Evolutionary conservation across 2,329 filamentous ascomycete species (phyloP).

Genomic region (Emmonsiellopsis sp.): DNA sequence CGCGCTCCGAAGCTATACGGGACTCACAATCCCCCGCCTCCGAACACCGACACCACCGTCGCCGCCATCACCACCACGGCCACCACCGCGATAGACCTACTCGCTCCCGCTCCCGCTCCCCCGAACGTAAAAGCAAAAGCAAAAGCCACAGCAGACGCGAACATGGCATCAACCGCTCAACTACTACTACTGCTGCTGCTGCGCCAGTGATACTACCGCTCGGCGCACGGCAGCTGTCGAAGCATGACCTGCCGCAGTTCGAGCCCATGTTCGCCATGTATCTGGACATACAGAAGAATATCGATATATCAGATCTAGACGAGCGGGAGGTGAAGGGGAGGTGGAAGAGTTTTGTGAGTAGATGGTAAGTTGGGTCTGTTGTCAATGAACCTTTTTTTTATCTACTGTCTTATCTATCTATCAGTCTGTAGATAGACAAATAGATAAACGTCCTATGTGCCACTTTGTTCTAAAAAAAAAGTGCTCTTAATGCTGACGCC

Average conservation of each 20-base stretch:
- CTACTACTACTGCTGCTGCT: not conserved
- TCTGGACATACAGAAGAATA: constrained; percentile 76
- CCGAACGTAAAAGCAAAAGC: constrained; percentile 2
- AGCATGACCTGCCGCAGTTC: constrained; percentile 58
- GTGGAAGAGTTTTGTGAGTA: constrained; percentile 87
- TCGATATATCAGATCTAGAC: constrained; percentile 58
- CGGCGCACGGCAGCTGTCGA: constrained; percentile 56
- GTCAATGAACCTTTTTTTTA: constrained; percentile 2
- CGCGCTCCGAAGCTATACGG: constrained; percentile 24
- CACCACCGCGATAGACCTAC: constrained; percentile 23
- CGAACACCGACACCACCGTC: constrained; percentile 17
- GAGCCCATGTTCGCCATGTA: constrained; percentile 72
- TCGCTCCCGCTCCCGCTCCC: constrained; percentile 11
- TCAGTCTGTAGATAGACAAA: too few relatives aligned
- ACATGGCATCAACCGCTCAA: constrained; percentile 6
- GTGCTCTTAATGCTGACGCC: constrained; percentile 35
- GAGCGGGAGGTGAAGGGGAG: constrained; percentile 70
- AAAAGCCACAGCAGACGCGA: constrained; percentile 5
- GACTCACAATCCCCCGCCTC: constrained; percentile 25
- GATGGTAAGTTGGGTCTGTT: constrained; percentile 55
- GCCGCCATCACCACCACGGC: constrained; percentile 28
- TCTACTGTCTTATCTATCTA: not conserved
- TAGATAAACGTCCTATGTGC: not conserved
- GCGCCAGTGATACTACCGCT: constrained; percentile 50
- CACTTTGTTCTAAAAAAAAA: not conserved